Percentiles rank a stretch among this genome's conserved stretches.
phyloP scores from a whole-genome alignment of 495 filamentous ascomycete species.

The Talaromyces thailandensis region DNA sequence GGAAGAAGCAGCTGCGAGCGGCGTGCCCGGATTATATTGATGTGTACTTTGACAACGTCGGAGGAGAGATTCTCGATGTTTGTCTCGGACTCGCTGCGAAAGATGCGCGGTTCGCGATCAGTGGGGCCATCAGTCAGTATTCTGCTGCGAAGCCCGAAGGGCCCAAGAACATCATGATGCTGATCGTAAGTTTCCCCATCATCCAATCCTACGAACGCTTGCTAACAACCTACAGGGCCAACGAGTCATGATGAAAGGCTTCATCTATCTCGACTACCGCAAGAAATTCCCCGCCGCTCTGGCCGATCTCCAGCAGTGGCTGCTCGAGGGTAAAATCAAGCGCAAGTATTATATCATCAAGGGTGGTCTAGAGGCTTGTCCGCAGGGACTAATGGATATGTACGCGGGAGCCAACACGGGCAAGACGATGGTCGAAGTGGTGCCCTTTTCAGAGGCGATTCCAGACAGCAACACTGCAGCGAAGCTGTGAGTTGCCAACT shows the following conservation, averaged over 20 bases:
- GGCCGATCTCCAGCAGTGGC: slow-evolving; percentile 38
- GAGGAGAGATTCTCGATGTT: slow-evolving; percentile 46
- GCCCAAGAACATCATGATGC: slow-evolving; percentile 36
- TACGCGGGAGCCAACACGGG: slow-evolving; percentile 45
- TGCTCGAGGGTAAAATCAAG: slow-evolving; percentile 46
- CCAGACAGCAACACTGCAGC: neutral
- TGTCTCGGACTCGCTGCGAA: slow-evolving; percentile 35
- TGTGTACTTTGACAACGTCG: slow-evolving; percentile 51
- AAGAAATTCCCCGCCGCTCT: slow-evolving; percentile 34
- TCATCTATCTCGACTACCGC: slow-evolving; percentile 46
- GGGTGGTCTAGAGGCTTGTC: slow-evolving; percentile 41
- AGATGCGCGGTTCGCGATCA: slow-evolving; percentile 43
- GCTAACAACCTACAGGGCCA: slow-evolving; percentile 27
- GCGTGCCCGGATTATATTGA: slow-evolving; percentile 43
- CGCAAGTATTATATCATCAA: slow-evolving; percentile 46
- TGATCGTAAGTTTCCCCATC: slow-evolving; percentile 33
- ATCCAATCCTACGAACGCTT: neutral
- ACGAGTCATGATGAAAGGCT: slow-evolving; percentile 46
- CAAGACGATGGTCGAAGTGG: slow-evolving; percentile 42
- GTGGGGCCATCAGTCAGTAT: slow-evolving; percentile 47
- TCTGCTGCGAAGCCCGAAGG: slow-evolving; percentile 38
- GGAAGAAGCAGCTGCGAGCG: slow-evolving; percentile 38
- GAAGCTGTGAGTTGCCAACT: neutral
- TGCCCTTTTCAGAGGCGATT: slow-evolving; percentile 24
- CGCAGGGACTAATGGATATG: slow-evolving; percentile 37